These are phyloP conservation scores for Eragrostis curvula DNA, from an alignment of 176 grass and related monocot species.

Conservation along the genomic window DNA sequence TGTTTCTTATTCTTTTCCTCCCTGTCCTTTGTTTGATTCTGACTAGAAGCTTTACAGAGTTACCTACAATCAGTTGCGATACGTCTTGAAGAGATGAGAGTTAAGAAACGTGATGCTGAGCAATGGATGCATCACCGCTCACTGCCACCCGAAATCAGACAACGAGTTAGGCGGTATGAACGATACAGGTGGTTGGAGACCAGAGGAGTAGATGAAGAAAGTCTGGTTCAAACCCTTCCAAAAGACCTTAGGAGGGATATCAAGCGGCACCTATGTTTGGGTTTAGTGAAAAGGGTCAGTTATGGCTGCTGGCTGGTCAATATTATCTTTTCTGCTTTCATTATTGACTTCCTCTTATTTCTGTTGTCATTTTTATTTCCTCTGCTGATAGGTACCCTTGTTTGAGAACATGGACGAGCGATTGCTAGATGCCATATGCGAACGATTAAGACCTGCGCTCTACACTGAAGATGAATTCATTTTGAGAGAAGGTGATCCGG, in stretches of 20 bases:
- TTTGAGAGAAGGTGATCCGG: slow-evolving; percentile 95
- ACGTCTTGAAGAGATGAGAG: slow-evolving; percentile 96
- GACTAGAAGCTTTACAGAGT: slow-evolving; percentile 54
- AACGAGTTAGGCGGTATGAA: slow-evolving; percentile 86
- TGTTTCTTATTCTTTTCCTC: not conserved
- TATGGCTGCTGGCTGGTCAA: not conserved
- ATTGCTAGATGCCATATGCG: slow-evolving; percentile 87
- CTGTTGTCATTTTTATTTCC: not conserved
- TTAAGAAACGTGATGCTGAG: slow-evolving; percentile 90
- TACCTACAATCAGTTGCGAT: slow-evolving; percentile 92
- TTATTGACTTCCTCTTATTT: not conserved
- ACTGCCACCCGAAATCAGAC: slow-evolving; percentile 68
- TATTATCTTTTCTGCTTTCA: not conserved
- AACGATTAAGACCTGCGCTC: slow-evolving; percentile 78
- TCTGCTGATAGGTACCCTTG: slow-evolving; percentile 71
- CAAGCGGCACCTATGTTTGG: slow-evolving; percentile 95
- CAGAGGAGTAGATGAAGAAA: slow-evolving; percentile 95
- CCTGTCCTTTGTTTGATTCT: slow-evolving; percentile 17
- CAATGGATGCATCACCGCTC: slow-evolving; percentile 97
- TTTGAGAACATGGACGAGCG: slow-evolving; percentile 91
- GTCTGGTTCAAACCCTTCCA: slow-evolving; percentile 89
- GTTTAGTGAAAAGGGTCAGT: slow-evolving; percentile 78
- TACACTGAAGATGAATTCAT: slow-evolving; percentile 74
- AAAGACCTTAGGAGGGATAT: slow-evolving; percentile 98
- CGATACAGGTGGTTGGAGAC: slow-evolving; percentile 95